Evolutionary conservation across 2,329 filamentous ascomycete genomes (phyloP).

Genomic region (Trematosphaeria pertusa): DNA sequence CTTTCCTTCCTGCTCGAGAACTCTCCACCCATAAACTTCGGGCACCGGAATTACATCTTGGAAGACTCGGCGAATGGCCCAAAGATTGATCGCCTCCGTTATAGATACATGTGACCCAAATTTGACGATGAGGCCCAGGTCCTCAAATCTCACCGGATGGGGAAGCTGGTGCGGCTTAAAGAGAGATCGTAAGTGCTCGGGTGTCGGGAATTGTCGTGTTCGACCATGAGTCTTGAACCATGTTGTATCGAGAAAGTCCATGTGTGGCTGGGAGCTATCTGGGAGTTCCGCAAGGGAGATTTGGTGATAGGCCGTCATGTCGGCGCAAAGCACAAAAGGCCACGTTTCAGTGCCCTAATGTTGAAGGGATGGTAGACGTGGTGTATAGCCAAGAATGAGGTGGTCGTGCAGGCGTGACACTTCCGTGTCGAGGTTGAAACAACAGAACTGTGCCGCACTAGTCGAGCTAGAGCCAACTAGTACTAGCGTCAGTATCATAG

Average conservation of each 20-base stretch:
- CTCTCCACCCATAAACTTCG: constrained; percentile 9
- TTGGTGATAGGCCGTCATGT: constrained; percentile 11
- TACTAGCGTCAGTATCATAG: too few species aligned
- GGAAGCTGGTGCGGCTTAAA: constrained; percentile 1
- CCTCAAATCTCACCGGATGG: constrained; percentile 9
- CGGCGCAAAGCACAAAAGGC: not conserved
- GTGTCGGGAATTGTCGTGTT: constrained; percentile 8
- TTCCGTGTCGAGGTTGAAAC: too few species aligned
- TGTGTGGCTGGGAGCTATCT: constrained; percentile 11
- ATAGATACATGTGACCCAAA: constrained; percentile 1
- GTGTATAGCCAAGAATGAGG: too few species aligned
- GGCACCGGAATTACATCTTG: not conserved
- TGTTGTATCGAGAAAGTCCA: constrained; percentile 13
- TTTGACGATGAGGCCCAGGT: constrained; percentile 5
- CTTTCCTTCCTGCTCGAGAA: constrained; percentile 1
- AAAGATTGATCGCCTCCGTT: constrained; percentile 3
- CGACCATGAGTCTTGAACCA: constrained; percentile 16
- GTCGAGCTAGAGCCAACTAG: too few species aligned
- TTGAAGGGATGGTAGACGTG: not conserved
- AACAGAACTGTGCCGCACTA: too few species aligned
- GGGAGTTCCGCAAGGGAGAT: constrained; percentile 11
- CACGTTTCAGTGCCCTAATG: not conserved
- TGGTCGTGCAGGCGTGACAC: too few species aligned
- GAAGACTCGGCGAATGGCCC: not conserved
- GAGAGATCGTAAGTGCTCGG: constrained; percentile 12